Base-by-base conservation (phyloP, 345 rosid species). In the Nephelium lappaceum region DNA sequence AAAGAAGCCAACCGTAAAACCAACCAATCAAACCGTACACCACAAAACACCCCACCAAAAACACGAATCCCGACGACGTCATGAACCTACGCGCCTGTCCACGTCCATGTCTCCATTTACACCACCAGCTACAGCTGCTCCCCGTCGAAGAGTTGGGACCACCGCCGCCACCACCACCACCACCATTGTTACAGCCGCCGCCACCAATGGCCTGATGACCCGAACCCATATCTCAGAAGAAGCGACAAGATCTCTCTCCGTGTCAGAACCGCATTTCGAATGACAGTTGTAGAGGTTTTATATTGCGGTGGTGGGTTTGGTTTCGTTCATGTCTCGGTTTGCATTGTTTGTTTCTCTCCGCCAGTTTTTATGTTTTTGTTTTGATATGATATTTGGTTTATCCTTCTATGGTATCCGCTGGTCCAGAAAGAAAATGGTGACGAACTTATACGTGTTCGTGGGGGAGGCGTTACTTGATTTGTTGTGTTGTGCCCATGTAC, bases 1-100 rank as follows among this genome's bases (percentile, higher is more conserved):
- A 87, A 42, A 79, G 77, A 1, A 92, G 41, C 95, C 98, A 90
- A 0, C 85, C 89, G 78, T 90, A 94, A 41, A 87, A 55, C 77
- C 83, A 67, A 23, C 93, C 97, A 53, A 93, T 88, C 42, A 92
- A 83, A 23, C 88, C 93, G 72, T 93, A 88, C 55, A 91, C 74
- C 11, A 86, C 87, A 67, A 91, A 89, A 68, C 90, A 88, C 4
- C 90, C 82, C 66, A 84, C 74, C 73, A 91, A 83, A 79, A 92
- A 93, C 43, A 81, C 68, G 51, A 83, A 81, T 57, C 87, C 92
- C 21, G 92, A 82, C n/a, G 84, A 16, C 15, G 81, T 53, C 69
- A 83, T 9, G 7, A 81, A 51, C 74, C 85, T 86, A 16, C 85
- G 81, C 21, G 47, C 78, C n/a, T 43, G 38, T 38, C 18, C 63